Evolutionary conservation across 176 grass and related monocot genomes (phyloP), one percentile per base, ranked within the genome.

Genomic region (Tuctoria greenei): DNA sequence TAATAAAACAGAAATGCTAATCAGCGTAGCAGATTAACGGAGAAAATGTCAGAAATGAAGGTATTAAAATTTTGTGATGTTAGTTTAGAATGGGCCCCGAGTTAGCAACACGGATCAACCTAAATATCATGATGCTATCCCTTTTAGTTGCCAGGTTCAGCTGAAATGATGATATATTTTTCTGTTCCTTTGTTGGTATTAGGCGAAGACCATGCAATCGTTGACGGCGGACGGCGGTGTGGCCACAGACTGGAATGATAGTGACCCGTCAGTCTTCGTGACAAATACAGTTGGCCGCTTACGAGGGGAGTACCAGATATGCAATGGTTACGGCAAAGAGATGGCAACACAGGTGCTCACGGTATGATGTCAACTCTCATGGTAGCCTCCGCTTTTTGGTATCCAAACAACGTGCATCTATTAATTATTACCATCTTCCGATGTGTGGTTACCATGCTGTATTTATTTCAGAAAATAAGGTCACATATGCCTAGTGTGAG

Each of bases 301-400:
- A 31, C 80, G 76, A 69, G 90, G 90, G 52, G 90, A 93, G 56
- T 93, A 81, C 71, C 86, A 93, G 43, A 65, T 93, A 36, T 89
- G 83, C 26, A 93, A 93, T 72, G 90, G 90, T 16, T 93, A 89
- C 63, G 80, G 90, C 2, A 42, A 49, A 17, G 49, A 37, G 11
- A 67, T 83, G 2, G 90, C 90, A 15, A 49, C 45, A 2, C 7
- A 62, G 49, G 77, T 93, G 28, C 60, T 93, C 50, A 74, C 9
- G 43, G 90, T 89, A 89, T 47, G 58, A 52, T 39, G 11, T 11
- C 11, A 24, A 13, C 7, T 36, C 17, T 36, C 20, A 14, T 21
- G 17, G 21, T 18, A 34, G 21, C 21, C 21, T 25, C 54, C 1
- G 12, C 6, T 12, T 25, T 24, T 57, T 8, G 2, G 8, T 24